Percentiles rank a stretch among this genome's conserved stretches.
Evolutionary conservation across 768 basidiomycete genomes (phyloP).

Genomic region (Cystoderma amianthinum): DNA sequence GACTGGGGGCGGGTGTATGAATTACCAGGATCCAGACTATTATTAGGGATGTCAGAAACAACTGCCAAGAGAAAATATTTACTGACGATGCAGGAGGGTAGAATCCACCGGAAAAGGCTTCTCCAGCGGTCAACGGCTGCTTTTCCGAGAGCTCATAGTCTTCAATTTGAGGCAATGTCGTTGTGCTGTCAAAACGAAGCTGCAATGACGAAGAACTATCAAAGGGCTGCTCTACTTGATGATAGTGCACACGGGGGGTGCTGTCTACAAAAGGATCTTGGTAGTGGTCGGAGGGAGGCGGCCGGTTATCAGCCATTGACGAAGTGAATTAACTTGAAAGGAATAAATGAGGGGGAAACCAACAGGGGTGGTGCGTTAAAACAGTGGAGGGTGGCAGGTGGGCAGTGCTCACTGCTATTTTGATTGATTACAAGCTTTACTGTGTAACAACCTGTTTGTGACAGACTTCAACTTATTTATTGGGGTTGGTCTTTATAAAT

Average conservation of each 20-base stretch:
- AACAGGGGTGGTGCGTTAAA: too few relatives aligned
- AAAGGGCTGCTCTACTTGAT: constrained; percentile 44
- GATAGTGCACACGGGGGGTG: constrained; percentile 53
- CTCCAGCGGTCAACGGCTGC: constrained; percentile 59
- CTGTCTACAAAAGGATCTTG: constrained; percentile 79
- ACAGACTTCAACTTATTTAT: too few relatives aligned
- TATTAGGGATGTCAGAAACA: too few relatives aligned
- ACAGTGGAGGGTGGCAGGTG: too few relatives aligned
- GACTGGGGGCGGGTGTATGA: constrained; percentile 54
- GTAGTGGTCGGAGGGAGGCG: too few relatives aligned
- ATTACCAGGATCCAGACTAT: constrained; percentile 70
- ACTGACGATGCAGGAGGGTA: constrained; percentile 76
- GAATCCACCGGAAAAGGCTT: constrained; percentile 51
- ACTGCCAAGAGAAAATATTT: constrained; percentile 5
- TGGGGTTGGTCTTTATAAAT: too few relatives aligned
- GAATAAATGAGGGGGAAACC: too few relatives aligned
- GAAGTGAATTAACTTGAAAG: too few relatives aligned
- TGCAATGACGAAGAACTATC: constrained; percentile 25
- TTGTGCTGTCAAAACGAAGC: constrained; percentile 51
- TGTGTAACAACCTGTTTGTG: too few relatives aligned
- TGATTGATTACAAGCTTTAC: too few relatives aligned
- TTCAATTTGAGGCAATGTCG: constrained; percentile 44
- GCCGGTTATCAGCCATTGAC: too few relatives aligned
- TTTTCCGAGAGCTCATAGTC: constrained; percentile 77
- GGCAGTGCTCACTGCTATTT: too few relatives aligned